A percentile compares a stretch with the other conserved stretches of the same genome.
Evolutionary conservation across 371 early-diverging fungal species (phyloP).

Genomic region (Capillidium rhysosporum): DNA sequence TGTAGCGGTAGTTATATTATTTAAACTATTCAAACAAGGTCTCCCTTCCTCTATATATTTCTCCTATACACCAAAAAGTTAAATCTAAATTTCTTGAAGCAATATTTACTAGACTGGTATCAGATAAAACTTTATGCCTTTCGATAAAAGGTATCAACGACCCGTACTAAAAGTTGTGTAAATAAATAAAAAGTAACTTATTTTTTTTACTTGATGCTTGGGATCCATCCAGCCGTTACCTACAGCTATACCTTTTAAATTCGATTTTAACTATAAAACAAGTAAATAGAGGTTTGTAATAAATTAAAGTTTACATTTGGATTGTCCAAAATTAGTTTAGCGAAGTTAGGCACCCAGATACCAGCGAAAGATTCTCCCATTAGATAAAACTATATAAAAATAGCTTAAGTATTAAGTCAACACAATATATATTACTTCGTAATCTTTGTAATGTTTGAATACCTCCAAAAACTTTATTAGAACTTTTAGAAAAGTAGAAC

Average conservation of each 20-base stretch:
- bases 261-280: slow-evolving; percentile 14
- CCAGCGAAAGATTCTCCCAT: slow-evolving; percentile 80
- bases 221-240: slow-evolving; percentile 86
- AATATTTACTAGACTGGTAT: slow-evolving; percentile 15
- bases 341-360: slow-evolving; percentile 65
- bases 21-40: neutral
- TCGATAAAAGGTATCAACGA: slow-evolving; percentile 26
- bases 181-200: neutral
- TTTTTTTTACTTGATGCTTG: slow-evolving; percentile 29
- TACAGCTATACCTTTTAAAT: slow-evolving; percentile 45
- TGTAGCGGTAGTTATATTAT: neutral
- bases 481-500: slow-evolving; percentile 31
- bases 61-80: too few relatives aligned
- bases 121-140: slow-evolving; percentile 17
- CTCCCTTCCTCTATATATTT: too few relatives aligned
- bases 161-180: slow-evolving; percentile 19
- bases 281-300: neutral
- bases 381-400: slow-evolving; percentile 32
- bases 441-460: slow-evolving; percentile 29
- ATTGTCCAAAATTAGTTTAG: slow-evolving; percentile 25
- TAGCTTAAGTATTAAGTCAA: neutral
- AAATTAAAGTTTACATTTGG: slow-evolving; percentile 11
- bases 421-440: slow-evolving; percentile 21
- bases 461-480: slow-evolving; percentile 31
- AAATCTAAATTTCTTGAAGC: neutral